These are phyloP conservation scores for Wickerhamiella musiphila DNA, from an alignment of 805 yeast species.

Conservation along the genomic window DNA sequence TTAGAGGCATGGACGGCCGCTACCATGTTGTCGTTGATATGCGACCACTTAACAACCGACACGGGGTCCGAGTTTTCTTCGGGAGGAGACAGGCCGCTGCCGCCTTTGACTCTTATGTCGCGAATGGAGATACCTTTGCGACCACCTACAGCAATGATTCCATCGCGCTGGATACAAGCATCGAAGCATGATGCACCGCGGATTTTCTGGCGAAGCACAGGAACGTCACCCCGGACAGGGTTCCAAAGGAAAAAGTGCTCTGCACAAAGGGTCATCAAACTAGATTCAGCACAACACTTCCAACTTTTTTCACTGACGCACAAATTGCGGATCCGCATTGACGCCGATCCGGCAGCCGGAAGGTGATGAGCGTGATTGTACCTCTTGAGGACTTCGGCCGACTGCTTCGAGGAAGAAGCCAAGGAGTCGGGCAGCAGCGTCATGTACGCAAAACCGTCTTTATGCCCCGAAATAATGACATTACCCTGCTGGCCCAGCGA, in stretches of 20 bases:
- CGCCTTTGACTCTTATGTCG: conserved; percentile 42
- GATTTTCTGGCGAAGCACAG: conserved; percentile 35
- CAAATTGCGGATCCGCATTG: conserved; percentile 22
- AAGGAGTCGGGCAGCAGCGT: conserved; percentile 45
- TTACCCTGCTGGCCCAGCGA: conserved; percentile 27
- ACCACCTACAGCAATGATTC: conserved; percentile 41
- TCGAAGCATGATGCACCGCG: conserved; percentile 35
- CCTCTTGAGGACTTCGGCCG: conserved; percentile 59
- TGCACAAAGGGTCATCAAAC: conserved; percentile 45
- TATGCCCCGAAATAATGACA: conserved; percentile 49
- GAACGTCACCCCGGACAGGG: conserved; percentile 37
- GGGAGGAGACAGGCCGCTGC: conserved; percentile 30
- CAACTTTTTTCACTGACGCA: conserved; percentile 27
- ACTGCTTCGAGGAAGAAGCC: conserved; percentile 25
- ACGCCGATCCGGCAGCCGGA: conserved; percentile 10
- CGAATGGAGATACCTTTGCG: conserved; percentile 56
- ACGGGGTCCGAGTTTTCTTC: conserved; percentile 21
- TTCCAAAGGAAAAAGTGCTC: conserved; percentile 70
- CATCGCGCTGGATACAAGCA: conserved; percentile 29
- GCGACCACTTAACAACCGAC: conserved; percentile 43
- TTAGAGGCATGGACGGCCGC: conserved; percentile 43
- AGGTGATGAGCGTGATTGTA: conserved; percentile 65
- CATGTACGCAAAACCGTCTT: conserved; percentile 55
- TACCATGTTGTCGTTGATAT: conserved; percentile 37
- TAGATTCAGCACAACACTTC: conserved; percentile 28